phyloP scores from a whole-genome alignment of 768 basidiomycete genomes.

The Calocera cornea region DNA sequence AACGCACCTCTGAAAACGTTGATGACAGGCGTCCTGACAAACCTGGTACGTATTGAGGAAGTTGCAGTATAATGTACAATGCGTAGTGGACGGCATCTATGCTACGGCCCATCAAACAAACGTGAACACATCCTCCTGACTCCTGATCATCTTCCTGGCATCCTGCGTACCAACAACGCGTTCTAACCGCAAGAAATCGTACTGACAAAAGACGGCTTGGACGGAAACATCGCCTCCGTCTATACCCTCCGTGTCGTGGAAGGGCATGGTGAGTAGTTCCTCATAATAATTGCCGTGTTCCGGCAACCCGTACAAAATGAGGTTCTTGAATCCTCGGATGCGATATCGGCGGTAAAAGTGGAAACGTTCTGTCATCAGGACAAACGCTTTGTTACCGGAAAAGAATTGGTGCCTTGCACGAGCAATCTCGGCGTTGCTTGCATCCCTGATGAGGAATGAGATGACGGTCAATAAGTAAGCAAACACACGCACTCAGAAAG shows the following conservation, averaged over 20 bases:
- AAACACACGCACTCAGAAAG: constrained; percentile 65
- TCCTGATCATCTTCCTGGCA: constrained; percentile 26
- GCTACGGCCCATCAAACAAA: constrained; percentile 19
- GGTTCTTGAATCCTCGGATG: constrained; percentile 79
- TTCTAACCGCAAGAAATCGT: constrained; percentile 78
- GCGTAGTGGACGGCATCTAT: not conserved
- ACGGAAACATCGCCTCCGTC: constrained; percentile 75
- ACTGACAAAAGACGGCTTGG: constrained; percentile 70
- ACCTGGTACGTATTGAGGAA: too few relatives aligned
- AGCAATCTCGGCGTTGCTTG: constrained; percentile 86
- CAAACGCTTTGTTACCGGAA: constrained; percentile 67
- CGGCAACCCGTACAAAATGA: constrained; percentile 87
- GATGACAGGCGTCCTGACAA: not conserved
- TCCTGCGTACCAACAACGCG: constrained; percentile 52
- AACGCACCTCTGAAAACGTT: not conserved
- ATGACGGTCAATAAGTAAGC: not conserved
- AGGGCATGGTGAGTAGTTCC: constrained; percentile 79
- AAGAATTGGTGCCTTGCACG: constrained; percentile 90
- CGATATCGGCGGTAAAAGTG: constrained; percentile 97
- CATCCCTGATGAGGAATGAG: constrained; percentile 39
- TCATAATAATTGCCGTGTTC: constrained; percentile 85
- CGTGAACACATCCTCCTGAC: constrained; percentile 26
- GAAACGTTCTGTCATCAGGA: constrained; percentile 93
- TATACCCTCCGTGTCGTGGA: constrained; percentile 69
- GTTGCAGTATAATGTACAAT: not conserved